Evolutionary conservation across 2,329 filamentous ascomycete genomes (phyloP), one percentile per base, ranked within the genome.

Genomic region (Talaromyces sp.): DNA sequence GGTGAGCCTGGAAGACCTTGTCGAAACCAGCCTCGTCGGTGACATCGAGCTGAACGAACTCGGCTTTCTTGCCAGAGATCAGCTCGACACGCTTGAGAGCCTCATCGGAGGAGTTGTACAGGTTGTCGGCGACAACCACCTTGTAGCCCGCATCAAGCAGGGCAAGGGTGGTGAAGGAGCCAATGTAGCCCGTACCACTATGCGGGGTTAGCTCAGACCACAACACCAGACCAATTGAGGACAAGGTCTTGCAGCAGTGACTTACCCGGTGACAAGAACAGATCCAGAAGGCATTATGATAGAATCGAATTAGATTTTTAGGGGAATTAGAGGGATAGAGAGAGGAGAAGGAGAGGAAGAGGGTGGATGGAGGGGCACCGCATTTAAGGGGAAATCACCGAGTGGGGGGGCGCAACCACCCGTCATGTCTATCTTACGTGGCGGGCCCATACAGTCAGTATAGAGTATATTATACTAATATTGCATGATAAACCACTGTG

Each of bases 111-210:
- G 94, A 97, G 79, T 99, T 99, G 87, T 96, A 96, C 63, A 97
- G 85, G 77, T 86, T 97, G 80, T 99, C 94, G 63, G 94, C 87
- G 61, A 99, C 91, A 73, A 99, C 89, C 60, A 99, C 94, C 74
- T 97, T 87, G 83, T 97, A 97, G 74, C 87, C 92, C 70, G 94
- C 89, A 71, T 97, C 83, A 64, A 99, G 90, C 22, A 99, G 89
- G 49, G 91, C 88, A 47, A 99, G 86, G 51, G 90, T 82, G 57
- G 94, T 99, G 82, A 97, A 97, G 46, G 93, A 97, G 73, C 94
- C 94, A 76, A 99, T 99, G 82, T 99, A 99, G 80, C 94, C 94
- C 62, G 92, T 96, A 70, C 94, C 94, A 83, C 94, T 65, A 55
- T 48, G 24, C 17, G 63, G 55, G 42, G 61, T 58, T 49, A 59